Percentiles rank a stretch among this genome's conserved stretches.
phyloP scores from a whole-genome alignment of 1,139 yeast species.

The Magnusiomyces clavatus region DNA sequence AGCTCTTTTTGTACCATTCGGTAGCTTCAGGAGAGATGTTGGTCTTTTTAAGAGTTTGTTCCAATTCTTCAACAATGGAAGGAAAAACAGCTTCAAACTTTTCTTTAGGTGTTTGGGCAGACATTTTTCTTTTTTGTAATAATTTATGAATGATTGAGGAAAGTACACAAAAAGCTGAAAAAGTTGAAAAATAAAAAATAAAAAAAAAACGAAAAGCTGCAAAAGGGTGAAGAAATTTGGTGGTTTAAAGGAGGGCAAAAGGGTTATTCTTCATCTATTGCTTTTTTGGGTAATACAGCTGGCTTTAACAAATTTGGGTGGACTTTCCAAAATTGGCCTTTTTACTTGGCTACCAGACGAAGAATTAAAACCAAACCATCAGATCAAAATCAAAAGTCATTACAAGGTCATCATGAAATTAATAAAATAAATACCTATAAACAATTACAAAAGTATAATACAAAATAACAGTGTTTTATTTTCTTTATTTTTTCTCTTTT shows the following conservation, averaged over 20 bases:
- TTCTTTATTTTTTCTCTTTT: background rate
- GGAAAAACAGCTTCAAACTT: slow-evolving; percentile 74
- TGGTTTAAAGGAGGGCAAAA: background rate
- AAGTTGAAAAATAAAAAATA: background rate
- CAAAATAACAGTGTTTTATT: background rate
- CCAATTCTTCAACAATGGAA: slow-evolving; percentile 67
- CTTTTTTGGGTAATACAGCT: too few relatives aligned
- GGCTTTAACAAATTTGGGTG: background rate
- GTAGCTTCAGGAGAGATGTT: slow-evolving; percentile 85
- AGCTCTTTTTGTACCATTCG: slow-evolving; percentile 70
- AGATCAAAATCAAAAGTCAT: too few relatives aligned
- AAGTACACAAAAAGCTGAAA: background rate
- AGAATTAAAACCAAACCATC: too few relatives aligned
- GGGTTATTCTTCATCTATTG: too few relatives aligned
- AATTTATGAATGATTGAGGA: background rate
- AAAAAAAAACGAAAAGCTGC: background rate
- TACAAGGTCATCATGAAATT: background rate
- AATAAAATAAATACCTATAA: background rate
- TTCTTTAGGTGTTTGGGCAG: slow-evolving; percentile 35
- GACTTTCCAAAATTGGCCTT: too few relatives aligned
- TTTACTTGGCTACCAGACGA: too few relatives aligned
- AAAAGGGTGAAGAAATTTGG: background rate
- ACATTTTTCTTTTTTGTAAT: slow-evolving; percentile 2
- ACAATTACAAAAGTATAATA: background rate
- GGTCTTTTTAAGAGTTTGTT: slow-evolving; percentile 52